These are phyloP conservation scores for Wallacemonas sp. DNA, from an alignment of 208 protist genomes.

Conservation along the genomic window DNA sequence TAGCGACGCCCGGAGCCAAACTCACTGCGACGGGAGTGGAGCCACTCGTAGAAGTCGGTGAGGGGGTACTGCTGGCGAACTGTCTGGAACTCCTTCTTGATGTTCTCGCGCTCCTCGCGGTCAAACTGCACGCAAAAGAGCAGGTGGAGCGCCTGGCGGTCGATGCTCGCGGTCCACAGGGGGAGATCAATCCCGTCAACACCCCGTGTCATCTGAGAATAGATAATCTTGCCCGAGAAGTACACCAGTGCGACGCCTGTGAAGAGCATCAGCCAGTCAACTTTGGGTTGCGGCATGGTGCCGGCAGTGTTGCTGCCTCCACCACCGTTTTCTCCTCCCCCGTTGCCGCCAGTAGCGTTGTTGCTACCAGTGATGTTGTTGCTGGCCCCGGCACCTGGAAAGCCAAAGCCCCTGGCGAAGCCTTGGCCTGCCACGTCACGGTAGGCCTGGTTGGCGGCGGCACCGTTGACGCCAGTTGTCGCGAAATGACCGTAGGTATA, in stretches of 20 bases:
- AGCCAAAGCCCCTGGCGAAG: conserved; percentile 14
- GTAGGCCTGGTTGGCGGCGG: conserved; percentile 30
- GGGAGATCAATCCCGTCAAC: conserved; percentile 51
- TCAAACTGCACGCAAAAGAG: conserved; percentile 76
- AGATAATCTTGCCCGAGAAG: conserved; percentile 58
- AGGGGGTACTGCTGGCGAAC: conserved; percentile 55
- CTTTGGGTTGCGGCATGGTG: conserved; percentile 22
- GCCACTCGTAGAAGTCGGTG: conserved; percentile 66
- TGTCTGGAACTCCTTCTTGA: conserved; percentile 51
- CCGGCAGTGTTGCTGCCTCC: neutral
- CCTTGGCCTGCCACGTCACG: conserved; percentile 19
- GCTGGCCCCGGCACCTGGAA: conserved; percentile 14
- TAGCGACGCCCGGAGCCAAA: conserved; percentile 64
- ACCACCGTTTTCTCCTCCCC: neutral
- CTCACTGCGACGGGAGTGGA: conserved; percentile 43
- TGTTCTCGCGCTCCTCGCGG: conserved; percentile 33
- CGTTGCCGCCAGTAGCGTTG: conserved; percentile 2
- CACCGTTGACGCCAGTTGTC: conserved; percentile 31
- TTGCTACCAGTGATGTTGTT: conserved; percentile 1
- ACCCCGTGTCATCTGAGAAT: conserved; percentile 38
- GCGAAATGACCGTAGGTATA: conserved; percentile 71
- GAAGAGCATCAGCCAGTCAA: conserved; percentile 72
- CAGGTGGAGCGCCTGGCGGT: conserved; percentile 65
- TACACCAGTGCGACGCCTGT: conserved; percentile 57
- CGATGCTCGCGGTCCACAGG: conserved; percentile 58